A percentile compares a stretch with the other conserved stretches of the same genome.
Evolutionary conservation across 1,284 basidiomycete genomes (phyloP).

Genomic region (Cystobasidium slooffiae): DNA sequence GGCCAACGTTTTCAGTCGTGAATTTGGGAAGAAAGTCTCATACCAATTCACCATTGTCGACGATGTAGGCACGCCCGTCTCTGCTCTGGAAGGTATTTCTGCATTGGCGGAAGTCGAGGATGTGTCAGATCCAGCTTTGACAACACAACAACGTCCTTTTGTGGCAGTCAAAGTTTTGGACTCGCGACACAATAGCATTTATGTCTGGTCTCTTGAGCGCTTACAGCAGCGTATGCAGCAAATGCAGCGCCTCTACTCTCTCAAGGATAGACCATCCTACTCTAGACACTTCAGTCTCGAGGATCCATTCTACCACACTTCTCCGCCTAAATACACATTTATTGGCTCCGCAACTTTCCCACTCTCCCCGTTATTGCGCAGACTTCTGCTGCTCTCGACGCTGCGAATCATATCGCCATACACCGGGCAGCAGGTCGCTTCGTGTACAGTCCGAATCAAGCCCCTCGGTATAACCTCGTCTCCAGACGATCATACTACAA

Average conservation of each 20-base stretch:
- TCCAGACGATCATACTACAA: constrained; percentile 19
- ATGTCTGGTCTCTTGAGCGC: constrained; percentile 86
- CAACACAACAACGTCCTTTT: constrained; percentile 74
- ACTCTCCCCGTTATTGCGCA: constrained; percentile 76
- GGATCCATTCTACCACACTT: constrained; percentile 87
- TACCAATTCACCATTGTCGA: constrained; percentile 92
- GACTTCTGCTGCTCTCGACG: constrained; percentile 72
- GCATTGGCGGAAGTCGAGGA: constrained; percentile 91
- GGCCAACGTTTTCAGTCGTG: constrained; percentile 89
- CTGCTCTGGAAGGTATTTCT: constrained; percentile 81
- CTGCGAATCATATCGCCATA: constrained; percentile 89
- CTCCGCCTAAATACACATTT: constrained; percentile 84
- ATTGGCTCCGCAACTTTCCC: constrained; percentile 85
- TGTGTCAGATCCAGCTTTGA: constrained; percentile 75
- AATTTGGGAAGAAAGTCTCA: constrained; percentile 78
- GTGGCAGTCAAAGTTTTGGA: constrained; percentile 91
- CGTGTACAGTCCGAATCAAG: constrained; percentile 81
- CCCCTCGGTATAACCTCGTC: constrained; percentile 55
- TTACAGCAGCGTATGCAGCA: constrained; percentile 85
- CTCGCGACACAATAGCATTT: constrained; percentile 79
- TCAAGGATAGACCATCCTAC: constrained; percentile 88
- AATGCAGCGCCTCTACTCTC: constrained; percentile 92
- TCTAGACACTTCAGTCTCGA: constrained; percentile 90
- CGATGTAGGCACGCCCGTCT: constrained; percentile 69
- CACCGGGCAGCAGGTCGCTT: constrained; percentile 89